These are phyloP conservation scores for Dendrobium catenatum DNA, from an alignment of 106 monocot genomes.

Conservation along the genomic window DNA sequence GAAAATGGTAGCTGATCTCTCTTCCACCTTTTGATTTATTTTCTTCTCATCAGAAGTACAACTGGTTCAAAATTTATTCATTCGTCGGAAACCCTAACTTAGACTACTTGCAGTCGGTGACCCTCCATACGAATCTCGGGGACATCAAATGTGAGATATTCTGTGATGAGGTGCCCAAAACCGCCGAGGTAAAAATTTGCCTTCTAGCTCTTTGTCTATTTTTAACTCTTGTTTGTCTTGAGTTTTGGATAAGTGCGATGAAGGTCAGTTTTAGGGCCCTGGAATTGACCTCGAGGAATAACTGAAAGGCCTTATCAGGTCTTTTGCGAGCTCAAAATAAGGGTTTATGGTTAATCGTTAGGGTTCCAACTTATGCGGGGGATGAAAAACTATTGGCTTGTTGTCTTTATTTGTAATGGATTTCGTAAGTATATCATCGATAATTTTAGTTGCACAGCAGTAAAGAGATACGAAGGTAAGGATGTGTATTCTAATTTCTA, in stretches of 20 bases:
- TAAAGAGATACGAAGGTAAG: neutral
- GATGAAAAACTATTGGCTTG: neutral
- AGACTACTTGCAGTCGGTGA: slow-evolving; percentile 55
- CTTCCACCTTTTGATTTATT: neutral
- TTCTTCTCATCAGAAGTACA: neutral
- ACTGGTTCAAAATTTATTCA: neutral
- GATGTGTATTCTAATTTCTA: neutral
- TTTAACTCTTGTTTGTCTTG: neutral
- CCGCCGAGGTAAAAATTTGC: slow-evolving; percentile 51
- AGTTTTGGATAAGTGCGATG: neutral
- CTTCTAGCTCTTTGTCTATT: neutral
- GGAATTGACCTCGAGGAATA: neutral
- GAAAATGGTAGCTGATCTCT: slow-evolving; percentile 1
- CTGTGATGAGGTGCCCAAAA: slow-evolving; percentile 86
- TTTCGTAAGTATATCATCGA: neutral
- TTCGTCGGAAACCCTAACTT: slow-evolving; percentile 4
- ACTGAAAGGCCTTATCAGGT: neutral
- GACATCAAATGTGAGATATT: slow-evolving; percentile 99
- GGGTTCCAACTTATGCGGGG: neutral
- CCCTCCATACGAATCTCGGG: slow-evolving; percentile 96
- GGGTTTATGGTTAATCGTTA: neutral
- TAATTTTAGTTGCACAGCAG: neutral
- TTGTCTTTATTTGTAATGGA: neutral
- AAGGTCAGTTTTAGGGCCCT: neutral
- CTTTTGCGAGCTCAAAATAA: neutral